Evolutionary conservation across 1,139 yeast species (phyloP).

Genomic region (Suhomyces choctaworum): DNA sequence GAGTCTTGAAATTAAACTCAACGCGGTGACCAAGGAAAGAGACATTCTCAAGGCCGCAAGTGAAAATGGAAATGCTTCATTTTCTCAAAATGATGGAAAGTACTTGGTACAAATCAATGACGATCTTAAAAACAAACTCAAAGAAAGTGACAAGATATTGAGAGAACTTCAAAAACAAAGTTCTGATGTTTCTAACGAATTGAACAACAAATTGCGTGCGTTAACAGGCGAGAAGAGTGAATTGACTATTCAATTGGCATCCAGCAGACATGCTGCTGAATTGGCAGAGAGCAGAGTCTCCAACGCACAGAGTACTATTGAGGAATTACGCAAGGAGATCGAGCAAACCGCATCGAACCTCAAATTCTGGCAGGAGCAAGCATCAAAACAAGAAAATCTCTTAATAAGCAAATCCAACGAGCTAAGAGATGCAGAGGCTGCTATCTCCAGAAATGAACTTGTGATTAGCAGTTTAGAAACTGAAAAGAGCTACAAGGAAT

Average conservation of each 20-base stretch:
- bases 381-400: conserved; percentile 55
- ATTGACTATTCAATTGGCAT: conserved; percentile 31
- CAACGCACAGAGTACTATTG: conserved; percentile 30
- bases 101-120: conserved; percentile 30
- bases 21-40: conserved; percentile 59
- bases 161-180: conserved; percentile 34
- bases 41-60: conserved; percentile 59
- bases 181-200: conserved; percentile 23
- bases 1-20: conserved; percentile 48
- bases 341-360: conserved; percentile 18
- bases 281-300: conserved; percentile 36
- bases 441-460: conserved; percentile 46
- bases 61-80: conserved; percentile 7
- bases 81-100: conserved; percentile 12
- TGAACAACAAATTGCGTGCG: conserved; percentile 31
- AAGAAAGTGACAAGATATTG: conserved; percentile 30
- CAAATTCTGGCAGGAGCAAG: conserved; percentile 52
- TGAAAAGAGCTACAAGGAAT: conserved; percentile 53
- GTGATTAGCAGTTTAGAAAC: conserved; percentile 52
- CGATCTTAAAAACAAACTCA: conserved; percentile 31
- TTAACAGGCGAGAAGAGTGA: conserved; percentile 32
- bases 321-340: conserved; percentile 28
- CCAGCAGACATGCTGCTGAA: conserved; percentile 34
- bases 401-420: conserved; percentile 57
- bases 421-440: conserved; percentile 56